Base-by-base conservation (phyloP, 257 asterid species). In the Dorcoceras hygrometricum region DNA sequence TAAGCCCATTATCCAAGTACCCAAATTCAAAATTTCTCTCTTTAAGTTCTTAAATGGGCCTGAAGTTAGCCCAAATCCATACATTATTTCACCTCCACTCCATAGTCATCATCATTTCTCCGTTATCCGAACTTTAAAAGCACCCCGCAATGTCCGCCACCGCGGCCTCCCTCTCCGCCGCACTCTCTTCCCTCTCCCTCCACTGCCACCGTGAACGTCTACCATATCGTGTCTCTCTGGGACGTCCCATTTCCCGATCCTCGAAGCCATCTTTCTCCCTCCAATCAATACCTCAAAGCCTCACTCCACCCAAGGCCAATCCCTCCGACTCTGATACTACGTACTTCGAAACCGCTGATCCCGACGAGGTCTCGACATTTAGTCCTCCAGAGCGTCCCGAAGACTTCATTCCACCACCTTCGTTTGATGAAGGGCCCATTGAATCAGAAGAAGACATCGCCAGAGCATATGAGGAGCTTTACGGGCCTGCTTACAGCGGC, bases 381-480 rank as follows among this genome's bases (percentile, higher is more conserved):
- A 70, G 78, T 67, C 95, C 96, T 0, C 94, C 95, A 0, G 89
- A 81, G 34, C 73, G 71, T 23, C 95, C 96, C 0, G 97, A 87
- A 22, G 96, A 71, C 36, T 93, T 76, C 58, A 64, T 81, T 6
- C 62, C 75, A 9, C 90, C 96, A 3, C 83, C 94, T 6, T 78
- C 89, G 14, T 87, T 89, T 83, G 98, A 89, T 48, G 96, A 88
- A 9, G 95, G 83, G 2, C 90, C 96, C 20, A 3, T 75, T 29
- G 96, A 87, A 51, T 63, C 89, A 2, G 98, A 89, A 63, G 98
- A 92, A 0, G 96, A 89, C 6, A 86, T 89, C 18, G 91, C 97
- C 14, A 26, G 72, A 9, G 94, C 95, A 1, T 89, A 65, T 25
- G 97, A 93, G 68, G 96, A 92, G 46, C 57, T 89, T 7, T 93